Evolutionary conservation across 495 filamentous ascomycete genomes (phyloP).

Genomic region (Podospora fimiseda): DNA sequence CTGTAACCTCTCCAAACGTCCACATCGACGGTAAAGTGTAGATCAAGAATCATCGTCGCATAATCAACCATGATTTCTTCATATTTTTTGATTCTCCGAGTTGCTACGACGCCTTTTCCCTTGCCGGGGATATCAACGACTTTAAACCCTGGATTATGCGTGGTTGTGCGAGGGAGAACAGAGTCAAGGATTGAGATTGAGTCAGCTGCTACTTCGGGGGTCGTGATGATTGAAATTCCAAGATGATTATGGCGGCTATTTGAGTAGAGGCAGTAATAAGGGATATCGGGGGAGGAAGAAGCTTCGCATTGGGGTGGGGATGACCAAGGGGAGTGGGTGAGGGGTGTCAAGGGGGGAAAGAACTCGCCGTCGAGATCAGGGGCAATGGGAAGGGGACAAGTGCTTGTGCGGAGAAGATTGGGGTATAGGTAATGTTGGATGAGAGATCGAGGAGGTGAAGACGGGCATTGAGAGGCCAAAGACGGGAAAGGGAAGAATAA

Average conservation of each 20-base stretch:
- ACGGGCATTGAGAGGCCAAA: neutral
- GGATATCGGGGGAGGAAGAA: slow-evolving; percentile 7
- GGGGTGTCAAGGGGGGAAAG: slow-evolving; percentile 20
- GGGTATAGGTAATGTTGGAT: too few relatives aligned
- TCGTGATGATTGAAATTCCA: slow-evolving; percentile 33
- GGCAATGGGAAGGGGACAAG: neutral
- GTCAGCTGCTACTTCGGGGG: slow-evolving; percentile 27
- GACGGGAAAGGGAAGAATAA: neutral
- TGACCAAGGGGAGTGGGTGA: slow-evolving; percentile 28
- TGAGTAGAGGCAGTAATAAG: slow-evolving; percentile 32
- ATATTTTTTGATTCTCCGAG: slow-evolving; percentile 22
- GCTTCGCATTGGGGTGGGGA: slow-evolving; percentile 28
- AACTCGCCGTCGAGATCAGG: slow-evolving; percentile 13
- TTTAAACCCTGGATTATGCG: slow-evolving; percentile 16
- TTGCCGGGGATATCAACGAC: slow-evolving; percentile 31
- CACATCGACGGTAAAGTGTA: slow-evolving; percentile 27
- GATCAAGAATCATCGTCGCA: slow-evolving; percentile 29
- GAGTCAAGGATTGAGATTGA: neutral
- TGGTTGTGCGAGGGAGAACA: neutral
- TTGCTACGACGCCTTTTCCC: slow-evolving; percentile 35
- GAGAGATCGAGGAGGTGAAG: neutral
- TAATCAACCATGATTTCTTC: slow-evolving; percentile 35
- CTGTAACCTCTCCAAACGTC: slow-evolving; percentile 23
- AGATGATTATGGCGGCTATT: slow-evolving; percentile 31
- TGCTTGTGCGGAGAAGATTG: neutral